Evolutionary conservation across 441 rosid genomes (phyloP).

Genomic region (Mallotus repandus): DNA sequence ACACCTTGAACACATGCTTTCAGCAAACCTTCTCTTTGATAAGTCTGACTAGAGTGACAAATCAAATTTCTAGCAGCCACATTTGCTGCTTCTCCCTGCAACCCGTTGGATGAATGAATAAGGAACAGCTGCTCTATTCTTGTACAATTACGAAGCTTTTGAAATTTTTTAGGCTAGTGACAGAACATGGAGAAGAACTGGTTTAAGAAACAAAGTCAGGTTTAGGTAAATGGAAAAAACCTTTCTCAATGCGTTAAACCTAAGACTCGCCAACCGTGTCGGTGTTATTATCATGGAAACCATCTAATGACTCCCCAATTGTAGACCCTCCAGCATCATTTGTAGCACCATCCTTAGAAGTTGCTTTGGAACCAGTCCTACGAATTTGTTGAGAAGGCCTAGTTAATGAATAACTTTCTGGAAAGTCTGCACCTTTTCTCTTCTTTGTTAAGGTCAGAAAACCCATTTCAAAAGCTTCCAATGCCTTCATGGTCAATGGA

Average conservation of each 20-base stretch:
- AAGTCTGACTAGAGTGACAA: neutral
- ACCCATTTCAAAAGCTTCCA: slow-evolving; percentile 50
- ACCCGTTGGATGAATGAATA: neutral
- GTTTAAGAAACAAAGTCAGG: neutral
- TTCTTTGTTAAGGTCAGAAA: slow-evolving; percentile 34
- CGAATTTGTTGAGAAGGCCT: slow-evolving; percentile 36
- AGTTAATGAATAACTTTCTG: slow-evolving; percentile 27
- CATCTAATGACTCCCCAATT: slow-evolving; percentile 24
- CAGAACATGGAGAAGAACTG: neutral
- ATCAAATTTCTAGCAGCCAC: neutral
- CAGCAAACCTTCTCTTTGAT: neutral
- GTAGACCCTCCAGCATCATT: slow-evolving; percentile 30
- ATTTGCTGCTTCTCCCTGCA: neutral
- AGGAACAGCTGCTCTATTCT: neutral
- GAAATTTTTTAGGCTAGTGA: neutral
- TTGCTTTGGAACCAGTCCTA: slow-evolving; percentile 25
- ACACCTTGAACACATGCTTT: neutral
- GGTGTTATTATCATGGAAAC: slow-evolving; percentile 12
- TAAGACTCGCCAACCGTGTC: slow-evolving; percentile 19
- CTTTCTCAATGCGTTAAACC: slow-evolving; percentile 9
- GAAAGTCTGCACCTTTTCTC: slow-evolving; percentile 36
- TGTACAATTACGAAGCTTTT: neutral
- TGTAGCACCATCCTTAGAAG: slow-evolving; percentile 29
- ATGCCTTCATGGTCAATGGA: slow-evolving; percentile 48
- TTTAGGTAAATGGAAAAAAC: neutral